phyloP scores from a whole-genome alignment of 306 rosid species.

The Quillaja saponaria region DNA sequence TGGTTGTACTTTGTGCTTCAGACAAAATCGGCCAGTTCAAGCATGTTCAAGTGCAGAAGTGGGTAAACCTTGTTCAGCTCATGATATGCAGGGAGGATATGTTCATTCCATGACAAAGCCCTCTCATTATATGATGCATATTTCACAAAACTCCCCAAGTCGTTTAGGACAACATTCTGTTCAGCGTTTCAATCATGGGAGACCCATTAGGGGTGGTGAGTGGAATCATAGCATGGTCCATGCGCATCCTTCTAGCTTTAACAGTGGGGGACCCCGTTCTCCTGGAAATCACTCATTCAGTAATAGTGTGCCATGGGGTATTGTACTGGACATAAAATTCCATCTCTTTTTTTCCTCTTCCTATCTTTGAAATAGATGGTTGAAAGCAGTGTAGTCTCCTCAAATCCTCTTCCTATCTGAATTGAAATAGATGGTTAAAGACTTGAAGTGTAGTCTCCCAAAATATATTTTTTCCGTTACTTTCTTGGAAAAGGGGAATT shows the following conservation, averaged over 20 bases:
- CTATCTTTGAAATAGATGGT: background rate
- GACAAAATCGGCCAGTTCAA: slow-evolving; percentile 72
- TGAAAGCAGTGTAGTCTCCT: background rate
- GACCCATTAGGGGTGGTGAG: slow-evolving; percentile 62
- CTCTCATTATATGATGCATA: slow-evolving; percentile 70
- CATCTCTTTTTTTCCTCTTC: slow-evolving; percentile 21
- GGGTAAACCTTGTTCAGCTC: slow-evolving; percentile 66
- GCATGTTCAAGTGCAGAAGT: slow-evolving; percentile 61
- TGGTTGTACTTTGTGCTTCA: slow-evolving; percentile 32
- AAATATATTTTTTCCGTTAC: background rate
- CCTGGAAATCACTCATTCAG: slow-evolving; percentile 70
- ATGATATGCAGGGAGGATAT: slow-evolving; percentile 60
- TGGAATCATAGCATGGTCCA: slow-evolving; percentile 82
- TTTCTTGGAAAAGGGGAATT: background rate
- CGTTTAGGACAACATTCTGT: slow-evolving; percentile 87
- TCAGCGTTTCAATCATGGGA: slow-evolving; percentile 68
- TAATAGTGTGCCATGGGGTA: slow-evolving; percentile 89
- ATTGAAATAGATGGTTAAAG: background rate
- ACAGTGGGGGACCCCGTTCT: slow-evolving; percentile 70
- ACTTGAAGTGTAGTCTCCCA: too few species aligned
- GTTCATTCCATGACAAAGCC: slow-evolving; percentile 61
- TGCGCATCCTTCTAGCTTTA: slow-evolving; percentile 62
- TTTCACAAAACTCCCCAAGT: slow-evolving; percentile 77
- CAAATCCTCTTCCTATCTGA: slow-evolving; percentile 4
- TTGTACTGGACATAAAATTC: slow-evolving; percentile 26